Percentiles rank a stretch among this genome's conserved stretches.
phyloP scores from a whole-genome alignment of 495 filamentous ascomycete genomes.

The Talaromyces liani region DNA sequence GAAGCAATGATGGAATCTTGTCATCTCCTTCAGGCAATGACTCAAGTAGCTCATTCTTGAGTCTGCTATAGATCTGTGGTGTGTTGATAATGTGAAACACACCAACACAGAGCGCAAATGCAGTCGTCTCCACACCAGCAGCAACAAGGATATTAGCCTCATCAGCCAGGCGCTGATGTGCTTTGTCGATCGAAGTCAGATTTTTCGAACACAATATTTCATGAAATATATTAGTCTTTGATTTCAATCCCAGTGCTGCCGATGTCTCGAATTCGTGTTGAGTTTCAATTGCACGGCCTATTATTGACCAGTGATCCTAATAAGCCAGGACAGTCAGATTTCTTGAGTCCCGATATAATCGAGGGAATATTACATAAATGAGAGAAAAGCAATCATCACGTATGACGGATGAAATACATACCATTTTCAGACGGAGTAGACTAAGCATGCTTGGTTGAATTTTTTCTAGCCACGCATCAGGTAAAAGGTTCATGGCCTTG shows the following conservation, averaged over 20 bases:
- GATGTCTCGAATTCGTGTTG: neutral
- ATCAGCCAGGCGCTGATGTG: slow-evolving; percentile 21
- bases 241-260: neutral
- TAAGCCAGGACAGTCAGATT: neutral
- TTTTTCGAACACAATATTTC: slow-evolving; percentile 21
- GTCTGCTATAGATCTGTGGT: slow-evolving; percentile 14
- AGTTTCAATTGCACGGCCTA: slow-evolving; percentile 3
- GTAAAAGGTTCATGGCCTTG: slow-evolving; percentile 2
- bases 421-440: slow-evolving; percentile 2
- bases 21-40: slow-evolving; percentile 14
- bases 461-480: slow-evolving; percentile 4
- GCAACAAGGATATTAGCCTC: slow-evolving; percentile 29
- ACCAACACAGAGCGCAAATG: slow-evolving; percentile 10
- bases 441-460: slow-evolving; percentile 1
- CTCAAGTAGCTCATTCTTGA: slow-evolving; percentile 18
- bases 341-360: neutral
- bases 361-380: neutral
- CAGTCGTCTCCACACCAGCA: slow-evolving; percentile 34
- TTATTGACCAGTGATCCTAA: slow-evolving; percentile 9
- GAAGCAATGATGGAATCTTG: slow-evolving; percentile 11
- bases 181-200: slow-evolving; percentile 17
- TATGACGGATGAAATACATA: neutral
- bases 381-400: neutral
- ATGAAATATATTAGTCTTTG: slow-evolving; percentile 29
- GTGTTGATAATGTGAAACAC: slow-evolving; percentile 20